phyloP scores from a whole-genome alignment of 139 green algal genomes.

The Edaphochlamys debaryana region DNA sequence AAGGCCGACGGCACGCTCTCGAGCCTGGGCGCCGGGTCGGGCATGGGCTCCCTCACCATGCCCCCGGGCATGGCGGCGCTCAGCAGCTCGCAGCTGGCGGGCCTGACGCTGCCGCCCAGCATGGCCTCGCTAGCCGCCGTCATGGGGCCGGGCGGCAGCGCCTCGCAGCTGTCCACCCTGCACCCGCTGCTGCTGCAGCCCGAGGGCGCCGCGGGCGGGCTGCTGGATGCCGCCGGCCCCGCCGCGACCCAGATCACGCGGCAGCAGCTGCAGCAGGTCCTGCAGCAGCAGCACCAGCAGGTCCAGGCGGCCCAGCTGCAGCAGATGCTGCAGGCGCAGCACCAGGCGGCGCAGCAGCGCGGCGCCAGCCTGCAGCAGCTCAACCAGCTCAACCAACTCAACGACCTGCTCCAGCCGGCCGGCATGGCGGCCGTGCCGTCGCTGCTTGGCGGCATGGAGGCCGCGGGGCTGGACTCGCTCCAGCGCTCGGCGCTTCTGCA shows the following conservation, averaged over 20 bases:
- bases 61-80: background rate
- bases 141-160: constrained; percentile 12
- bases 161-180: background rate
- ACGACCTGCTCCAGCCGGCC: background rate
- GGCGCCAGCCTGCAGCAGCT: constrained; percentile 21
- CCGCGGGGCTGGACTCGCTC: background rate
- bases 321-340: too few species aligned
- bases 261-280: constrained; percentile 19
- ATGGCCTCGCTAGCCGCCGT: constrained; percentile 22
- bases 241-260: background rate
- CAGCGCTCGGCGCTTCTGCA: constrained; percentile 20
- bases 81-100: background rate
- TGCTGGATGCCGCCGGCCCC: background rate
- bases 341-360: too few species aligned
- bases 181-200: constrained; percentile 8
- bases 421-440: too few species aligned
- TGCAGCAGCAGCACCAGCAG: background rate
- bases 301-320: background rate
- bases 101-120: constrained; percentile 3
- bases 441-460: background rate
- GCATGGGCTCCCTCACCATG: background rate
- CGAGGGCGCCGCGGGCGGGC: background rate
- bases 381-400: background rate
- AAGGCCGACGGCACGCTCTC: background rate
- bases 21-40: background rate